These are phyloP conservation scores for Ogataea naganishii DNA, from an alignment of 805 yeast genomes.

Conservation along the genomic window DNA sequence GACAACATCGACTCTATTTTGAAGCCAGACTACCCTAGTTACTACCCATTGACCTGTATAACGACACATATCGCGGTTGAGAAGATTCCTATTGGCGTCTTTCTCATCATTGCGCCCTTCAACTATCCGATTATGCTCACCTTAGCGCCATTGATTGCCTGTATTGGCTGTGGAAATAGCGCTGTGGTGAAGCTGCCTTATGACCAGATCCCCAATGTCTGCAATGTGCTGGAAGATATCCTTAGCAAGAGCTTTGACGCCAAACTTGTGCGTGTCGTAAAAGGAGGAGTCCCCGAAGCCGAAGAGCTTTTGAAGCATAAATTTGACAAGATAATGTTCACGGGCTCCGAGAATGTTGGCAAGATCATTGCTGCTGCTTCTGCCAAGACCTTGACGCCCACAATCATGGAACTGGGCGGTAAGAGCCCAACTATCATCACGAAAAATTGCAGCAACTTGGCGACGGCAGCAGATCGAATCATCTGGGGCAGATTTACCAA, in stretches of 20 bases:
- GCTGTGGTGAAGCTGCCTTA: constrained; percentile 64
- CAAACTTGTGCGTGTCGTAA: constrained; percentile 51
- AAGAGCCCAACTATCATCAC: constrained; percentile 79
- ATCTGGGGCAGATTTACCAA: constrained; percentile 74
- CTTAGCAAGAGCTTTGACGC: constrained; percentile 45
- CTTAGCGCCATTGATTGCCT: constrained; percentile 62
- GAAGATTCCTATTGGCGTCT: constrained; percentile 50
- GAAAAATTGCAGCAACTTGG: constrained; percentile 34
- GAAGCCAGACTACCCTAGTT: constrained; percentile 35
- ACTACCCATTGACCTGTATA: constrained; percentile 25
- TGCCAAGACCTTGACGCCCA: constrained; percentile 78
- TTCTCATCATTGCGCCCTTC: constrained; percentile 70
- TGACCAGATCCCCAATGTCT: constrained; percentile 60
- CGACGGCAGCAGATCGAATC: constrained; percentile 47
- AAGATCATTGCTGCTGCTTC: constrained; percentile 71
- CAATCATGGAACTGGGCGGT: constrained; percentile 81
- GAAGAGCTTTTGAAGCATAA: constrained; percentile 44
- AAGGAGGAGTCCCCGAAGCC: constrained; percentile 64
- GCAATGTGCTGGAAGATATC: constrained; percentile 46
- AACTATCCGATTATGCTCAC: constrained; percentile 68
- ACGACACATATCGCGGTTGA: constrained; percentile 21
- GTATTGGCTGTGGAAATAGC: constrained; percentile 79
- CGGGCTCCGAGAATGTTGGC: constrained; percentile 78
- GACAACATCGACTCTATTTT: constrained; percentile 53
- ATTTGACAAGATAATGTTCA: constrained; percentile 78